Evolutionary conservation across 2,329 filamentous ascomycete species (phyloP), one percentile per base, ranked within the genome.

Genomic region (Plenodomus biglobosus): DNA sequence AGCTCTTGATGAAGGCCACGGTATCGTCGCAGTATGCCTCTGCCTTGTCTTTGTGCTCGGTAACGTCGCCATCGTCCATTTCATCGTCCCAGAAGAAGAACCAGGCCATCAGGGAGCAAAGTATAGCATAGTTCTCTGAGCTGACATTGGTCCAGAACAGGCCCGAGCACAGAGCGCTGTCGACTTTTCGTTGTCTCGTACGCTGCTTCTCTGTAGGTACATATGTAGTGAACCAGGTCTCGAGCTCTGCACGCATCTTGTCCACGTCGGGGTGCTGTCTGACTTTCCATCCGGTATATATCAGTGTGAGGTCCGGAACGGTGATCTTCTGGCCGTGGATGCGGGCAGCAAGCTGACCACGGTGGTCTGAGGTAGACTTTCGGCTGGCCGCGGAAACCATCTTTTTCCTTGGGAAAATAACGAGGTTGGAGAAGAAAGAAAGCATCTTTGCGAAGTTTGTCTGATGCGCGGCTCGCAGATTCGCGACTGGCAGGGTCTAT

Each of bases 311-410:
- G 30, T 51, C 48, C 17, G 48, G 48, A 15, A 48, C 48, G 22
- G 34, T 17, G 4, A 51, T 51, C 7, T 51, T 40, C 32, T 51
- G 48, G 19, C 45, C 44, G 15, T 40, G 40, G 13, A 51, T 40
- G 8, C 40, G 44, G 15, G 40, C 37, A 34, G 48, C 44, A 16
- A 51, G 40, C 16, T 40, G 21, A 8, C 16, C 38, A 8, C 44
- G 48, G n/a, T 51, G 40, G 8, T 51, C 40, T 3, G 22, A 24
- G 5, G 22, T 24, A 5, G 22, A 10, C 22, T 10, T 24, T 10
- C 10, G 5, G 5, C 10, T 24, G 5, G 22, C 22, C 10, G 22
- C 22, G 10, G 22, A 24, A 10, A 10, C 22, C 22, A 24, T 5
- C 22, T 24, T 24, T 5, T 5, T 5, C 22, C 10, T 24, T 5